Evolutionary conservation across 768 basidiomycete species (phyloP).

Genomic region (Lactarius akahatsu): DNA sequence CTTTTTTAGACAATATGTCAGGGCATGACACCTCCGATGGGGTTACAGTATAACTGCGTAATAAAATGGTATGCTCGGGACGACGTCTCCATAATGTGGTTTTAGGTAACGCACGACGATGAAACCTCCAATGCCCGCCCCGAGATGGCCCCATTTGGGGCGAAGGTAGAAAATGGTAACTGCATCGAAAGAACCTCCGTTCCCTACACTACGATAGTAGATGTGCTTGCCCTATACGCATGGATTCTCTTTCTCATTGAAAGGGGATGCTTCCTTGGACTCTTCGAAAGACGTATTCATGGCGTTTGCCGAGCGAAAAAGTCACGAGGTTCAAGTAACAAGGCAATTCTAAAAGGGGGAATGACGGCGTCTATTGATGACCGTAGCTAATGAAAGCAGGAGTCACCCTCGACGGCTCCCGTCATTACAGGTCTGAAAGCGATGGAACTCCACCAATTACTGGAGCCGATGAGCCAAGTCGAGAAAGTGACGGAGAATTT

Average conservation of each 20-base stretch:
- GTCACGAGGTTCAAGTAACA: constrained; percentile 52
- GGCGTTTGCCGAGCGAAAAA: constrained; percentile 11
- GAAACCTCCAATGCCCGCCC: constrained; percentile 55
- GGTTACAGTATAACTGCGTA: constrained; percentile 49
- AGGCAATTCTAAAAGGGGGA: constrained; percentile 44
- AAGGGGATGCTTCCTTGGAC: constrained; percentile 36
- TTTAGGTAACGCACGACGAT: constrained; percentile 41
- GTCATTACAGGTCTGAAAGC: constrained; percentile 44
- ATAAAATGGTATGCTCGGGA: constrained; percentile 33
- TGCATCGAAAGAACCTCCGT: constrained; percentile 57
- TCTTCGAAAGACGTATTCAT: constrained; percentile 33
- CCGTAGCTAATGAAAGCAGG: background rate
- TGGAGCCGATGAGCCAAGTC: constrained; percentile 25
- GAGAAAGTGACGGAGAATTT: constrained; percentile 50
- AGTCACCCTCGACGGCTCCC: background rate
- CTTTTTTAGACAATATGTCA: constrained; percentile 39
- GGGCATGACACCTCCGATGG: constrained; percentile 45
- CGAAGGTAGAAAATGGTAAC: constrained; percentile 44
- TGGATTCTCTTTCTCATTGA: constrained; percentile 59
- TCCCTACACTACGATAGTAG: constrained; percentile 51
- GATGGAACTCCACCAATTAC: constrained; percentile 38
- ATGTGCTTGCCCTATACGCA: constrained; percentile 56
- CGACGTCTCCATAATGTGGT: constrained; percentile 36
- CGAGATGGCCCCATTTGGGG: constrained; percentile 46
- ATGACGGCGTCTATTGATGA: constrained; percentile 42